phyloP scores from a whole-genome alignment of 208 protist genomes.

The Trypanosoma theileri region DNA sequence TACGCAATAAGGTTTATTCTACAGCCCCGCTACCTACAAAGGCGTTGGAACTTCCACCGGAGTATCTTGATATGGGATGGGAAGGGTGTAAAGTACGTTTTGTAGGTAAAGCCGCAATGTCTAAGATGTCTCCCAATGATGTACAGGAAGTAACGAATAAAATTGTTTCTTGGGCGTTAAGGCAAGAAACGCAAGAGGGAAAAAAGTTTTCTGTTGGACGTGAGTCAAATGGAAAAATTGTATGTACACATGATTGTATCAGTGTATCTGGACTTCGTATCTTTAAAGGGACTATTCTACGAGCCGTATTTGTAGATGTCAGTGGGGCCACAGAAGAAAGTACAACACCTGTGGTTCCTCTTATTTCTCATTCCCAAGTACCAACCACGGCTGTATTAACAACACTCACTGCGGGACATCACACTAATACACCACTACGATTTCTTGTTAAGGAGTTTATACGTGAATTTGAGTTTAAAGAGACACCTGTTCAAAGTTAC shows the following conservation, averaged over 20 bases:
- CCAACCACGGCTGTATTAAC: constrained; percentile 12
- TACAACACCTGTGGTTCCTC: not conserved
- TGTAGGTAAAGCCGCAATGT: constrained; percentile 31
- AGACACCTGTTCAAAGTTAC: constrained; percentile 73
- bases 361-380: not conserved
- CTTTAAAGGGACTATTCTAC: constrained; percentile 61
- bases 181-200: not conserved
- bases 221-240: constrained; percentile 71
- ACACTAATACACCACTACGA: constrained; percentile 31
- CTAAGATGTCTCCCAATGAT: constrained; percentile 39
- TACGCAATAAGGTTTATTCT: constrained; percentile 60
- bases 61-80: constrained; percentile 78
- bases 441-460: constrained; percentile 66
- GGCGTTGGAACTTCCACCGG: constrained; percentile 52
- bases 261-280: constrained; percentile 58
- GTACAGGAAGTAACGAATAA: constrained; percentile 77
- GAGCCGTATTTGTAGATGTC: constrained; percentile 70
- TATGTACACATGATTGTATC: constrained; percentile 52
- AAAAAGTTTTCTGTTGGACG: constrained; percentile 42
- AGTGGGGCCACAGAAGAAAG: constrained; percentile 17
- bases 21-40: constrained; percentile 49
- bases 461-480: constrained; percentile 63
- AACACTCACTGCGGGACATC: constrained; percentile 14
- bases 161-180: constrained; percentile 50
- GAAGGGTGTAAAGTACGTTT: constrained; percentile 52